Evolutionary conservation across 1,139 yeast species (phyloP), one percentile per base, ranked within the genome.

Genomic region (Geotrichum reessii): DNA sequence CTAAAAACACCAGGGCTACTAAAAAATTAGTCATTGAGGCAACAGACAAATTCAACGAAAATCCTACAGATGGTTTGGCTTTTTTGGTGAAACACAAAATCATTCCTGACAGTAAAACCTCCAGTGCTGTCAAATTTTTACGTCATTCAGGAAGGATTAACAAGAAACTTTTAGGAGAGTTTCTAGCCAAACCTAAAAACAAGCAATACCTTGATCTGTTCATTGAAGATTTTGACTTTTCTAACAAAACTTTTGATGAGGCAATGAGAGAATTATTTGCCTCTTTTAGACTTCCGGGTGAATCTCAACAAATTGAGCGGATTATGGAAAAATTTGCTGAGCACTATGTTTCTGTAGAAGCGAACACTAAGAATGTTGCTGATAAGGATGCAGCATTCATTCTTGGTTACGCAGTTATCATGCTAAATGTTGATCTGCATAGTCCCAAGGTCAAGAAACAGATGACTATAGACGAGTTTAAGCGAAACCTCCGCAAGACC

Each of bases 281-380:
- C 57, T 81, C 88, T 17, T 93, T 95, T 69, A 82, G 99, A 71
- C 78, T 95, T 58, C 99, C 99, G 0, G 99, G 99, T 55, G 99
- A 95, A 73, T 86, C 97, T 0, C 98, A 91, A 69, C 97, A 90
- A 70, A 93, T 95, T 70, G 98, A 92, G 71, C 81, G 97, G 68
- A 82, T 93, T 21, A 88, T 95, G 49, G 97, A 92, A 67, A 78
- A 83, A 22, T 93, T 95, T 73, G 92, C 96, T 4, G 85, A 83
- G 52, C 82, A 87, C 63, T 95, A 90, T 72, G 76, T 75, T 22
- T 81, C 85, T 61, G 57, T 52, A n/a, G 58, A 58, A 37, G 51
- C 50, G 22, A 58, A 58, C 31, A 22, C 46, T 19, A 58, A 58
- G 44, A 22, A 55, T 53, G 62, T 60, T n/a, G 58, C 59, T 11